Base-by-base conservation (phyloP, 1,284 basidiomycete genomes). In the Marasmius tenuissimus region DNA sequence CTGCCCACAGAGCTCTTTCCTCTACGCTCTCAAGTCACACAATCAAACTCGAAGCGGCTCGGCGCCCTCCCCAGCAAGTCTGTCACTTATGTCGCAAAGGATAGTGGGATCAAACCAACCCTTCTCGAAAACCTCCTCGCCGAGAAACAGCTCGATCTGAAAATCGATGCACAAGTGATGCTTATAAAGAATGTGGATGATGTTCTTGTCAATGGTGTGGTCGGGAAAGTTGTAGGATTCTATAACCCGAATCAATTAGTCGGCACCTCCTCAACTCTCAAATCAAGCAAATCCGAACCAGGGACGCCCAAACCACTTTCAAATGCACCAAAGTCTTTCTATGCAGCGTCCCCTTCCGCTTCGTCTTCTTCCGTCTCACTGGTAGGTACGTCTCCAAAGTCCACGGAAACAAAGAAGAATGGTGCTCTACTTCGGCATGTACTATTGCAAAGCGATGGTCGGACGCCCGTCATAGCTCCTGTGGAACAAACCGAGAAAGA, bases 141-240 rank as follows among this genome's bases (percentile, higher is more conserved):
- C 0, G 78, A 82, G 20, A 71, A 70, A 49, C 71, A 69, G 3
- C 74, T 93, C 37, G 71, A 75, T 1, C 79, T 93, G 59, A 89
- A 90, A 71, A 74, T 80, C 16, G 77, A 74, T 3, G 79, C 82
- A 0, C 82, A 85, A 63, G 84, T 85, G 11, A 85, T 85, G 83
- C 77, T 93, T n/a, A 85, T 93, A 75, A 92, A 93, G 79, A 94
- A 94, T 67, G 71, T 90, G 7, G 90, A 92, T 68, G 85, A 89
- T 7, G 81, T 81, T 54, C 81, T 93, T 1, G 91, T 92, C 58
- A 94, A 93, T 67, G 92, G 92, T 1, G 86, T 84, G 20, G 84
- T 92, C 51, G 91, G 92, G 5, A 79, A 76, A 37, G 82, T 93
- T 6, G 69, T 87, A 12, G 85, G 82, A 0, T 92, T 76, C 84